Evolutionary conservation across 2,329 filamentous ascomycete genomes (phyloP), one percentile per base, ranked within the genome.

Genomic region (Colletotrichum tropicale): DNA sequence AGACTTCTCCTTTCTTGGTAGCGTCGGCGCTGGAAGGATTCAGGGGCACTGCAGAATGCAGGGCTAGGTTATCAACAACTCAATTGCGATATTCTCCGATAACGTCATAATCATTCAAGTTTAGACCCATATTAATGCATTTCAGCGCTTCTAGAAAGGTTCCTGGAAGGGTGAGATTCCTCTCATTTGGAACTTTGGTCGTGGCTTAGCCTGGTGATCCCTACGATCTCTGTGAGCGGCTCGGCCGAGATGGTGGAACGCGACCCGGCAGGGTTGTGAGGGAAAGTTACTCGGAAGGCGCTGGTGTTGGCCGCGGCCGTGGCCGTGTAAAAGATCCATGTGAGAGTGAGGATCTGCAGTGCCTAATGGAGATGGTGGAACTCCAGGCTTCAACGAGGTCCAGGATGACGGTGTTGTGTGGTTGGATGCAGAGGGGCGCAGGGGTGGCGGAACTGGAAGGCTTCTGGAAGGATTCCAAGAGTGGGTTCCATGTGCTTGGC

Each of bases 401-500:
- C 32, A 56, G 36, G 56, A 48, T 60, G 66, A 66, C 60, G 60
- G 60, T 65, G 24, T 34, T 15, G 55, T 60, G n/a, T 60, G 16
- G 48, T 52, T 48, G 36, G 28, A 61, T 61, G 48, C 18, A 15
- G 34, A 28, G 28, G 30, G 67, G 67, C 21, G 36, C 67, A 74
- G 72, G 67, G 61, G 72, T 75, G 74, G 74, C 74, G 70, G 48
- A 69, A 73, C 18, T 43, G 74, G 64, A 75, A 75, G 56, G 64
- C 56, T 75, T 73, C 74, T 69, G 56, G 74, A 75, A 75, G 70
- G 70, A 73, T 68, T 75, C 58, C 32, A 38, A 3, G 43, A 16
- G 70, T 52, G 74, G 64, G 26, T 7, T 18, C 6, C 2, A 10
- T 18, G 9, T 24, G 43, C 71, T 66, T 56, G 30, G 67, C 60